phyloP scores from a whole-genome alignment of 1,284 basidiomycete genomes.

The Cutaneotrichosporon mucoides region DNA sequence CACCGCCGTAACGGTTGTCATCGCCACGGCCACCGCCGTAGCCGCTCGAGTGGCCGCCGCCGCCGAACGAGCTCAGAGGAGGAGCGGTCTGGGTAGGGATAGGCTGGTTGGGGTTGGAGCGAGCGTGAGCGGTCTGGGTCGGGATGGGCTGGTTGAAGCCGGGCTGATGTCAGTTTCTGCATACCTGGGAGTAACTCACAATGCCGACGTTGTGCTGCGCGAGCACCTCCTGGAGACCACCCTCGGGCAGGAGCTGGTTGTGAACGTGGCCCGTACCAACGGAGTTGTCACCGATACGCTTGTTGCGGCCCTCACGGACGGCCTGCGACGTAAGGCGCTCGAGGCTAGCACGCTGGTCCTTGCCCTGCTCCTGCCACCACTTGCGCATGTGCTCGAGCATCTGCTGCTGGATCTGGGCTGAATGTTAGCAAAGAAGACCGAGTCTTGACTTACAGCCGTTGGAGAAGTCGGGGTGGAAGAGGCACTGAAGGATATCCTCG shows the following conservation, averaged over 20 bases:
- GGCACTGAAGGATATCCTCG: constrained; percentile 67
- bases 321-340: constrained; percentile 61
- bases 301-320: constrained; percentile 69
- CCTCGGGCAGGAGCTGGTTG: constrained; percentile 38
- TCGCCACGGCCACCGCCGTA: background rate
- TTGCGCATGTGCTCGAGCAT: constrained; percentile 58
- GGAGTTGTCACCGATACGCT: constrained; percentile 53
- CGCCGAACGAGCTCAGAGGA: background rate
- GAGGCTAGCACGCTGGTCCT: constrained; percentile 57
- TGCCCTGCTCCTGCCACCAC: constrained; percentile 58
- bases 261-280: constrained; percentile 41
- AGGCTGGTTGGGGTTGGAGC: no score
- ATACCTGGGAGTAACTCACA: constrained; percentile 22
- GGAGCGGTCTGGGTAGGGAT: no score
- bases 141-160: background rate
- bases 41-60: background rate
- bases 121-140: no score
- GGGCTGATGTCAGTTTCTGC: constrained; percentile 6
- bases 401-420: constrained; percentile 71
- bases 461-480: constrained; percentile 87
- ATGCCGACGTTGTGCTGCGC: constrained; percentile 48
- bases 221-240: constrained; percentile 47
- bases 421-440: constrained; percentile 53
- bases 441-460: constrained; percentile 49
- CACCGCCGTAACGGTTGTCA: no score